Evolutionary conservation across 1,139 yeast genomes (phyloP).

Genomic region (Suhomyces anneliseae): DNA sequence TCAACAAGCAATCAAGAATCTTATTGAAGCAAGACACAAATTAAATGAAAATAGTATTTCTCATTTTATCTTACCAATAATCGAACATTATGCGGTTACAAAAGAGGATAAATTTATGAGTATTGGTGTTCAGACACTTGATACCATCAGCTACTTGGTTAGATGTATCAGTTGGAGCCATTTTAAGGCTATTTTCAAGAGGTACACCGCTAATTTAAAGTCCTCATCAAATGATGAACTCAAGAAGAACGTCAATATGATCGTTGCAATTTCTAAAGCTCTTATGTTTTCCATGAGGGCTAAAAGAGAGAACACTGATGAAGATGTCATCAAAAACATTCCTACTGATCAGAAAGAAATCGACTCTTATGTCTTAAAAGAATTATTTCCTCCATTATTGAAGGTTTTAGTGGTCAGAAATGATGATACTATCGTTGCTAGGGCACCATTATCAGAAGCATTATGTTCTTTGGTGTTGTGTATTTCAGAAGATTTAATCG

Average conservation of each 20-base stretch:
- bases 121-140: constrained; percentile 71
- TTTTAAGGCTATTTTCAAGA: constrained; percentile 68
- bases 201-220: constrained; percentile 61
- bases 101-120: constrained; percentile 66
- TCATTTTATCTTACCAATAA: constrained; percentile 78
- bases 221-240: constrained; percentile 50
- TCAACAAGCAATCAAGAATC: constrained; percentile 72
- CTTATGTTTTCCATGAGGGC: constrained; percentile 26
- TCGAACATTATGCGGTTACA: constrained; percentile 70
- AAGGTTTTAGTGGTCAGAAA: constrained; percentile 62
- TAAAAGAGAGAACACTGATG: constrained; percentile 9
- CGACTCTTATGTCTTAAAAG: constrained; percentile 55
- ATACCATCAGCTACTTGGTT: constrained; percentile 60
- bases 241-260: constrained; percentile 59
- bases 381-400: constrained; percentile 62
- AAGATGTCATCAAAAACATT: constrained; percentile 25
- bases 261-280: constrained; percentile 64
- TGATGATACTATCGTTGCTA: constrained; percentile 72
- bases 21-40: constrained; percentile 40
- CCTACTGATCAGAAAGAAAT: constrained; percentile 44
- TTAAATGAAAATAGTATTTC: constrained; percentile 64
- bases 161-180: constrained; percentile 75
- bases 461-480: constrained; percentile 69
- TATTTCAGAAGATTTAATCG: constrained; percentile 56
- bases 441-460: constrained; percentile 84